These are phyloP conservation scores for Hypoxylon sp. DNA, from an alignment of 2,329 filamentous ascomycete species.

Conservation along the genomic window DNA sequence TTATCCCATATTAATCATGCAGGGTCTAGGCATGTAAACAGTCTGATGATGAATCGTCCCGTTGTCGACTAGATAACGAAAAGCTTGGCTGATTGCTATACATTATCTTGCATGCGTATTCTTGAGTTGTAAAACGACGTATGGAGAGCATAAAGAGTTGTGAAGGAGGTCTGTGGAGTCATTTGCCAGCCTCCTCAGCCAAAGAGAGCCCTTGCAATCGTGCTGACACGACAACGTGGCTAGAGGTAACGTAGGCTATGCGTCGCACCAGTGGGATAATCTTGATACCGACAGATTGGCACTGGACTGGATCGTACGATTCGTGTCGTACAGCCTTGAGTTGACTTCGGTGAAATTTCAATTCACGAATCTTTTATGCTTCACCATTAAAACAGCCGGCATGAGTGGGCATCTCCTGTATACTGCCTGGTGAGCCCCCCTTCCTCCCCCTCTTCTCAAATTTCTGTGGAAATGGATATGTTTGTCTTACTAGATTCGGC, in stretches of 20 bases:
- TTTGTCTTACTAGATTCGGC: slow-evolving; percentile 25
- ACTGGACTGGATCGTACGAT: slow-evolving; percentile 19
- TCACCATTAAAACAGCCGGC: neutral
- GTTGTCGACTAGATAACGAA: neutral
- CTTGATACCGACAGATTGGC: slow-evolving; percentile 12
- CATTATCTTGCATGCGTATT: slow-evolving; percentile 1
- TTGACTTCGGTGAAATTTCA: slow-evolving; percentile 34
- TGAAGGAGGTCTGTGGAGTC: neutral
- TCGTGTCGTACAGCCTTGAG: slow-evolving; percentile 28
- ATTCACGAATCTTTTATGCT: slow-evolving; percentile 3
- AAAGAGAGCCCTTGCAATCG: slow-evolving; percentile 25
- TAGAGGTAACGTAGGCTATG: neutral
- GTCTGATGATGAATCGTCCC: slow-evolving; percentile 1
- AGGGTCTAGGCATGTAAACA: neutral
- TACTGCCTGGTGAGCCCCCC: neutral
- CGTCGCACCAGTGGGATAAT: neutral
- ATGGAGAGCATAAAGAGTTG: slow-evolving; percentile 9
- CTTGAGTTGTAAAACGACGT: slow-evolving; percentile 1
- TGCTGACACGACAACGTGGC: slow-evolving; percentile 14
- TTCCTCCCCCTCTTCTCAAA: too few species aligned
- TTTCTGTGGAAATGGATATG: slow-evolving; percentile 17
- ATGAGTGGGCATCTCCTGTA: neutral
- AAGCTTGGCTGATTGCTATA: slow-evolving; percentile 4
- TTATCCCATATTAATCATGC: neutral
- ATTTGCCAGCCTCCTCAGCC: slow-evolving; percentile 11